Percentiles rank a stretch among this genome's conserved stretches.
phyloP scores from a whole-genome alignment of 2,329 filamentous ascomycete species.

The Penicillium sp. region DNA sequence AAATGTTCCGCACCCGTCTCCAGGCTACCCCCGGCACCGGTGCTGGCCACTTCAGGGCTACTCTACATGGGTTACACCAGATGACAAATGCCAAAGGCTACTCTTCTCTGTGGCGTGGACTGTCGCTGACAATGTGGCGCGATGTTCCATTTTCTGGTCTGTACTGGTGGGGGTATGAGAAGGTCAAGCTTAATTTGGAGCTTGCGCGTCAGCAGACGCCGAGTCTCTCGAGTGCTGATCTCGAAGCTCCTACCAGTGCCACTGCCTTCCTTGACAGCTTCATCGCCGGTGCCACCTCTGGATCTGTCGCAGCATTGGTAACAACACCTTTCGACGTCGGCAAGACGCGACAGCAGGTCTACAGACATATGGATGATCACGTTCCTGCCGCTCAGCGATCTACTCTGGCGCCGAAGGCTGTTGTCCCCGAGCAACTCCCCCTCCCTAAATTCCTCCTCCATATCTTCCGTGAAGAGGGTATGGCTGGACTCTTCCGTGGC shows the following conservation, averaged over 20 bases:
- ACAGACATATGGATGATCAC: conserved; percentile 58
- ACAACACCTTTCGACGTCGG: conserved; percentile 97
- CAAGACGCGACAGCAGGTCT: conserved; percentile 91
- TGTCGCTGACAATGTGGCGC: conserved; percentile 90
- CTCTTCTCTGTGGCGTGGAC: conserved; percentile 81
- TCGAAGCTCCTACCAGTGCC: conserved; percentile 58
- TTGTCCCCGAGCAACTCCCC: conserved; percentile 67
- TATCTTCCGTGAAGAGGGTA: conserved; percentile 84
- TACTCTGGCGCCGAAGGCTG: conserved; percentile 13
- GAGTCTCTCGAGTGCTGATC: conserved; percentile 49
- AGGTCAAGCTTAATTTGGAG: conserved; percentile 69
- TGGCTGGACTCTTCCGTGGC: conserved; percentile 79
- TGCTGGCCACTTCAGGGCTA: conserved; percentile 74
- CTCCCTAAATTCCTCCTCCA: conserved; percentile 86
- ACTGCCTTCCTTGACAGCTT: conserved; percentile 85
- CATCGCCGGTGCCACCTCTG: conserved; percentile 77
- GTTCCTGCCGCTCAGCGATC: conserved; percentile 16
- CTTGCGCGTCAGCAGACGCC: conserved; percentile 61
- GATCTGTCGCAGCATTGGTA: conserved; percentile 79
- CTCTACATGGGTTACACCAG: conserved; percentile 70
- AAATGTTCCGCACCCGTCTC: conserved; percentile 90
- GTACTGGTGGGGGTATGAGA: conserved; percentile 98
- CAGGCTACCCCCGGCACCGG: conserved; percentile 67
- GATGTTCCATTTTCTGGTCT: conserved; percentile 96
- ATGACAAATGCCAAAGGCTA: conserved; percentile 81